Conservation (phyloP, 2,329 filamentous ascomycete genomes). For the Shiraia sp. region DNA sequence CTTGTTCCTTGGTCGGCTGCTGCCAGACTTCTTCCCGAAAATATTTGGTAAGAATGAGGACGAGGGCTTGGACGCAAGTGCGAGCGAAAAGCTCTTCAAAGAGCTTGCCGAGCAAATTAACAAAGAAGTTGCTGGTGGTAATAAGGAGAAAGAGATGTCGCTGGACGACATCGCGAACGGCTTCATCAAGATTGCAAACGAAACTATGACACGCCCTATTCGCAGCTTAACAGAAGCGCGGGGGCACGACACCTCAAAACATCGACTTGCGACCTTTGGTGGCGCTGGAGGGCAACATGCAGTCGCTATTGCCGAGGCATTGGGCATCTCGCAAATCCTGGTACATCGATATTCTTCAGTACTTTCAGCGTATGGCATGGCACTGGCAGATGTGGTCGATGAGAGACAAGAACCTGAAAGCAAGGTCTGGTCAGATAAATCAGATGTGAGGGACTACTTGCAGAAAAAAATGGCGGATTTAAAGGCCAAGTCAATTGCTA, state of each 20-base stretch:
- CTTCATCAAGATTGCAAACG: slow-evolving; percentile 87
- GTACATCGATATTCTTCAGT: slow-evolving; percentile 88
- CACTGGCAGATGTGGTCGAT: slow-evolving; percentile 88
- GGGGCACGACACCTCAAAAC: slow-evolving; percentile 86
- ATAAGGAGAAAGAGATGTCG: slow-evolving; percentile 65
- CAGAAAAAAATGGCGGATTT: slow-evolving; percentile 76
- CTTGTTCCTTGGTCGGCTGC: slow-evolving; percentile 76
- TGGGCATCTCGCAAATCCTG: slow-evolving; percentile 84
- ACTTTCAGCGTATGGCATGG: slow-evolving; percentile 90
- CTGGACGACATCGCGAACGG: slow-evolving; percentile 86
- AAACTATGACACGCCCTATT: slow-evolving; percentile 89
- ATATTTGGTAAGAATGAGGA: slow-evolving; percentile 93
- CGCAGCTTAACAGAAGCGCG: slow-evolving; percentile 89
- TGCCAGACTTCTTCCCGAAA: slow-evolving; percentile 92
- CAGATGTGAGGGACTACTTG: slow-evolving; percentile 64
- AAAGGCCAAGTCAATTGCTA: slow-evolving; percentile 71
- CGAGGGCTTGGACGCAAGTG: slow-evolving; percentile 74
- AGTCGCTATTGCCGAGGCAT: slow-evolving; percentile 82
- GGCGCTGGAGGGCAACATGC: slow-evolving; percentile 91
- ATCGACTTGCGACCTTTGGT: slow-evolving; percentile 89
- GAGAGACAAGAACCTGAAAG: slow-evolving; percentile 80
- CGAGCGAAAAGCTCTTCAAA: slow-evolving; percentile 74
- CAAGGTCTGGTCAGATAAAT: slow-evolving; percentile 61
- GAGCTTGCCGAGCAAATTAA: slow-evolving; percentile 80
- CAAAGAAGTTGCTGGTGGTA: slow-evolving; percentile 66